Evolutionary conservation across 139 green algal genomes (phyloP).

Genomic region (Axilococcus clingmanii): DNA sequence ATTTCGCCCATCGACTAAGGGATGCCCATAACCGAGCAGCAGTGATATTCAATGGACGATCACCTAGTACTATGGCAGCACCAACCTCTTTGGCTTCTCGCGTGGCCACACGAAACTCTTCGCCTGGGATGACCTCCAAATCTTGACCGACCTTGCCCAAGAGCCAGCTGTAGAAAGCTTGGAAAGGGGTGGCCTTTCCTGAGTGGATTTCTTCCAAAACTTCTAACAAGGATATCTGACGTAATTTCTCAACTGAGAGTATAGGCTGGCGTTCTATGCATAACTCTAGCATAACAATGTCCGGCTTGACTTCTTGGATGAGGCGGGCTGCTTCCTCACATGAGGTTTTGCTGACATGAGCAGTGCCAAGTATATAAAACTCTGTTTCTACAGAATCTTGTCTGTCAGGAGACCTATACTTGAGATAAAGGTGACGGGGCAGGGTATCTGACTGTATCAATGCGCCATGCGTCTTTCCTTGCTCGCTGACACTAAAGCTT

Average conservation of each 20-base stretch:
- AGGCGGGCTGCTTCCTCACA: conserved; percentile 16
- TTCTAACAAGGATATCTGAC: conserved; percentile 12
- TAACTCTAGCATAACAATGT: conserved; percentile 26
- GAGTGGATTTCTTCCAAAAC: conserved; percentile 2
- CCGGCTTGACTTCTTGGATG: conserved; percentile 9
- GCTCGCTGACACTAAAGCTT: no score
- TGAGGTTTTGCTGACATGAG: conserved; percentile 13
- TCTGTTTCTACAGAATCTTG: no score
- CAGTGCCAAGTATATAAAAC: conserved; percentile 26
- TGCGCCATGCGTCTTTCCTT: no score
- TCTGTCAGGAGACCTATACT: no score
- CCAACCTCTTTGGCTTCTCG: conserved; percentile 31
- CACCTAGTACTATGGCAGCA: conserved; percentile 39
- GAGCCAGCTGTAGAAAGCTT: conserved; percentile 44
- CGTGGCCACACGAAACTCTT: conserved; percentile 52
- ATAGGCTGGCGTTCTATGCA: conserved; percentile 16
- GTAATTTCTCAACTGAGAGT: not conserved
- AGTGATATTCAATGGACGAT: conserved; percentile 37
- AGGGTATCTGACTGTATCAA: no score
- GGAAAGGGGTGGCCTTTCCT: conserved; percentile 28
- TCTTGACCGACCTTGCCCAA: conserved; percentile 27
- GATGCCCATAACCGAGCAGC: conserved; percentile 37
- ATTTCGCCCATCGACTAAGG: conserved; percentile 31
- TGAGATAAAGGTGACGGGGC: no score
- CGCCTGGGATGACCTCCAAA: conserved; percentile 38